Evolutionary conservation across 1,139 yeast species (phyloP).

Genomic region (Pichia sp.): DNA sequence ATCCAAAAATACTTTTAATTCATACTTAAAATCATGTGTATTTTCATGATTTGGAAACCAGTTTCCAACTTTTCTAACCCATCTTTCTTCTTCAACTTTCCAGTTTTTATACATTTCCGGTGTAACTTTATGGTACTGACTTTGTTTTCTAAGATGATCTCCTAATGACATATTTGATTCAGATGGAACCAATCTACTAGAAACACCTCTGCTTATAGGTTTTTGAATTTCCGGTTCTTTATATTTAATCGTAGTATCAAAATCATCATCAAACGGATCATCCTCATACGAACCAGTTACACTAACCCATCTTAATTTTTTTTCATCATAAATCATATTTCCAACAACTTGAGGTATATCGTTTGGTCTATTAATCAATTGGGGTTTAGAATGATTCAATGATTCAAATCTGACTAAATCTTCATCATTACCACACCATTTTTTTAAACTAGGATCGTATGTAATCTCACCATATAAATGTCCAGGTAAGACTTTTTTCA

Average conservation of each 20-base stretch:
- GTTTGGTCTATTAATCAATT: conserved; percentile 16
- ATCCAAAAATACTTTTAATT: conserved; percentile 25
- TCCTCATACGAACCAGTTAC: conserved; percentile 33
- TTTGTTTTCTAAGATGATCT: conserved; percentile 7
- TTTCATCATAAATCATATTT: conserved; percentile 52
- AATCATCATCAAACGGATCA: conserved; percentile 36
- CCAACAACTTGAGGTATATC: conserved; percentile 31
- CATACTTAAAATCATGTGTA: conserved; percentile 24
- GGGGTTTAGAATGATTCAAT: conserved; percentile 18
- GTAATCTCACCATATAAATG: conserved; percentile 37
- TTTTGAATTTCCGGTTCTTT: neutral
- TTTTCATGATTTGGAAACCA: conserved; percentile 28
- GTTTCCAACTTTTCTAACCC: conserved; percentile 29
- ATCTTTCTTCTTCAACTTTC: conserved; percentile 27
- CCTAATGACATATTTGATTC: conserved; percentile 15
- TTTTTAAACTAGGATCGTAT: conserved; percentile 42
- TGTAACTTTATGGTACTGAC: conserved; percentile 18
- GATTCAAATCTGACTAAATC: conserved; percentile 41
- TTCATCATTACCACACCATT: conserved; percentile 59
- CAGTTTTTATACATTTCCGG: conserved; percentile 24
- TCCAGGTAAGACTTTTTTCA: conserved; percentile 25
- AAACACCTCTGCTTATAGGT: conserved; percentile 1
- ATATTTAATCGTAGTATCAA: conserved; percentile 10
- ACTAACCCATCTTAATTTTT: conserved; percentile 46
- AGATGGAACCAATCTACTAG: conserved; percentile 13